Evolutionary conservation across 352 stramenopile genomes (phyloP).

Genomic region (Phytophthora cactorum): DNA sequence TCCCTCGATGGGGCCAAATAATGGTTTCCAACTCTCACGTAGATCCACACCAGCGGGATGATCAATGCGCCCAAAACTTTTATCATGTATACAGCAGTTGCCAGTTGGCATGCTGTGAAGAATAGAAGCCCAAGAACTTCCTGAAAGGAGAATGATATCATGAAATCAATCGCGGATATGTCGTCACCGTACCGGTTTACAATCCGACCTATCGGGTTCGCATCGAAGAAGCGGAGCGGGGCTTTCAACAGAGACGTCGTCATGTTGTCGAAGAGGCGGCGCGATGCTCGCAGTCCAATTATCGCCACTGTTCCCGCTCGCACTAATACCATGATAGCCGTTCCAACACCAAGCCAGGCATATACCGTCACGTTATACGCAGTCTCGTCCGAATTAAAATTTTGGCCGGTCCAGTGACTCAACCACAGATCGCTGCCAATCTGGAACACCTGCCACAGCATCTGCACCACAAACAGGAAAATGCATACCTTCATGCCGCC

Average conservation of each 20-base stretch:
- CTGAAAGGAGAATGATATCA: constrained; percentile 45
- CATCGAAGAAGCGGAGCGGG: constrained; percentile 93
- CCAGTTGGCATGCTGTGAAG: constrained; percentile 73
- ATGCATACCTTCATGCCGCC: constrained; percentile 38
- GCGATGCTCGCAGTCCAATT: constrained; percentile 43
- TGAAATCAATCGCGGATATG: constrained; percentile 89
- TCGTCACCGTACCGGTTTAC: constrained; percentile 91
- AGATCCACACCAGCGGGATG: constrained; percentile 81
- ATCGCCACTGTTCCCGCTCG: constrained; percentile 39
- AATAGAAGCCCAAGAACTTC: constrained; percentile 67
- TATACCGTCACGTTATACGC: constrained; percentile 46
- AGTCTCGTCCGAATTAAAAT: constrained; percentile 21
- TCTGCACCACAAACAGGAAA: constrained; percentile 27
- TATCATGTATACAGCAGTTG: constrained; percentile 77
- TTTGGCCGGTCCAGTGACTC: constrained; percentile 46
- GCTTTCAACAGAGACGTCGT: constrained; percentile 83
- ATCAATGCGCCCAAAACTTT: constrained; percentile 78
- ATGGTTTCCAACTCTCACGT: constrained; percentile 56
- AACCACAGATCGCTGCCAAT: constrained; percentile 37
- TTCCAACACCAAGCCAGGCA: constrained; percentile 26
- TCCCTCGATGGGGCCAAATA: constrained; percentile 53
- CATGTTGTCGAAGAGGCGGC: constrained; percentile 87
- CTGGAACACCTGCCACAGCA: constrained; percentile 33
- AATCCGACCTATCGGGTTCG: constrained; percentile 90
- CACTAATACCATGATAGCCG: constrained; percentile 45